Conservation (phyloP, 2,329 filamentous ascomycete genomes). For the Trichoderma arundinaceum region DNA sequence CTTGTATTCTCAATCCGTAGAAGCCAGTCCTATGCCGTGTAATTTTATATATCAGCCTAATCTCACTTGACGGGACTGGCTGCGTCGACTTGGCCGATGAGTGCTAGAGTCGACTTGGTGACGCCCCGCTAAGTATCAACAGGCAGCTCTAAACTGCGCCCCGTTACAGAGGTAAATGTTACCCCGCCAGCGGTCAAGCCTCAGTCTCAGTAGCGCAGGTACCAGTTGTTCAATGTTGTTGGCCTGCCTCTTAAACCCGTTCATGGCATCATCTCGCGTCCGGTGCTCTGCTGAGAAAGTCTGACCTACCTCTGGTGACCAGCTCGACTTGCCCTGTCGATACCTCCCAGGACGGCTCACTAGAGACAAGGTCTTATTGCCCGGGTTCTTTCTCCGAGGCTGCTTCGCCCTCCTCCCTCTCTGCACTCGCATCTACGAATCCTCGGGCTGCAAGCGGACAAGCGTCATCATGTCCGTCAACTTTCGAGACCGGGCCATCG, state of each 20-base stretch:
- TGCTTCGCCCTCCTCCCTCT: constrained; percentile 20
- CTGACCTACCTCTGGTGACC: constrained; percentile 3
- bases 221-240: constrained; percentile 19
- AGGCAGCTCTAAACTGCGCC: constrained; percentile 25
- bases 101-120: constrained; percentile 12
- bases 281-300: constrained; percentile 16
- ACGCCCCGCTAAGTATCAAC: constrained; percentile 31
- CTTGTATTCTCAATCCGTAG: neutral
- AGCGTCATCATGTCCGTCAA: constrained; percentile 82
- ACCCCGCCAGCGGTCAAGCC: constrained; percentile 31
- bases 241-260: neutral
- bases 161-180: constrained; percentile 32
- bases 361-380: neutral
- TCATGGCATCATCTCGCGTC: constrained; percentile 21
- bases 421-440: neutral
- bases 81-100: constrained; percentile 13
- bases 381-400: neutral
- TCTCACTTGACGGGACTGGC: constrained; percentile 3
- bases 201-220: constrained; percentile 24
- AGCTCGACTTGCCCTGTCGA: constrained; percentile 1
- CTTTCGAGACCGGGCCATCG: constrained; percentile 95
- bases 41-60: constrained; percentile 20
- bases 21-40: neutral
- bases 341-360: neutral
- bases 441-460: constrained; percentile 12